phyloP scores from a whole-genome alignment of 1,284 basidiomycete species.

The Trichosporon faecale region DNA sequence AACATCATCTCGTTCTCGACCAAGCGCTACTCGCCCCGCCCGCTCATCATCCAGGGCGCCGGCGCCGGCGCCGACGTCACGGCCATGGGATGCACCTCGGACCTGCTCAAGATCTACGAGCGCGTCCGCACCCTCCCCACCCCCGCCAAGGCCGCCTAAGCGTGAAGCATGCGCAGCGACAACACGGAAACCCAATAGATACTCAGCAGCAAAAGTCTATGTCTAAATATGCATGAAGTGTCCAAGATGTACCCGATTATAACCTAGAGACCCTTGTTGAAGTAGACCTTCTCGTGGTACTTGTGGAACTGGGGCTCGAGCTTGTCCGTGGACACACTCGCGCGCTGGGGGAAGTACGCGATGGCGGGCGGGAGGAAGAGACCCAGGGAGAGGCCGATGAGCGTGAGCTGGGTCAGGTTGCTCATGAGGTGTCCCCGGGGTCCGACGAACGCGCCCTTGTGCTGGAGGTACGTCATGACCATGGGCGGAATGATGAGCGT shows the following conservation, averaged over 20 bases:
- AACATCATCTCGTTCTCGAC: conserved; percentile 98
- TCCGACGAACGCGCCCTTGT: conserved; percentile 49
- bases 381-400: conserved; percentile 55
- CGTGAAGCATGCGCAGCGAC: too few species aligned
- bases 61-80: conserved; percentile 96
- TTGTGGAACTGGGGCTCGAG: conserved; percentile 49
- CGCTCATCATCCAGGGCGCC: conserved; percentile 89
- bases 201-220: background rate
- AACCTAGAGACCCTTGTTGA: conserved; percentile 56
- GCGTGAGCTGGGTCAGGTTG: conserved; percentile 49
- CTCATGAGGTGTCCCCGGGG: conserved; percentile 43
- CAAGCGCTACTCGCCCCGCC: conserved; percentile 75
- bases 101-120: conserved; percentile 51
- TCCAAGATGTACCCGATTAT: background rate
- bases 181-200: background rate
- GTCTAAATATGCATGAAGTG: background rate
- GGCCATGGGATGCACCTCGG: conserved; percentile 81
- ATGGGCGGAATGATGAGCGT: conserved; percentile 57
- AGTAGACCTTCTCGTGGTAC: conserved; percentile 52
- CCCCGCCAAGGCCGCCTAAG: background rate
- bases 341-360: conserved; percentile 57
- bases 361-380: conserved; percentile 59
- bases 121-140: conserved; percentile 28
- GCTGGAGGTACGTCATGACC: conserved; percentile 54
- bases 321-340: conserved; percentile 47